Conservation (phyloP, 1,284 basidiomycete genomes). For the Pseudozyma sp. region DNA sequence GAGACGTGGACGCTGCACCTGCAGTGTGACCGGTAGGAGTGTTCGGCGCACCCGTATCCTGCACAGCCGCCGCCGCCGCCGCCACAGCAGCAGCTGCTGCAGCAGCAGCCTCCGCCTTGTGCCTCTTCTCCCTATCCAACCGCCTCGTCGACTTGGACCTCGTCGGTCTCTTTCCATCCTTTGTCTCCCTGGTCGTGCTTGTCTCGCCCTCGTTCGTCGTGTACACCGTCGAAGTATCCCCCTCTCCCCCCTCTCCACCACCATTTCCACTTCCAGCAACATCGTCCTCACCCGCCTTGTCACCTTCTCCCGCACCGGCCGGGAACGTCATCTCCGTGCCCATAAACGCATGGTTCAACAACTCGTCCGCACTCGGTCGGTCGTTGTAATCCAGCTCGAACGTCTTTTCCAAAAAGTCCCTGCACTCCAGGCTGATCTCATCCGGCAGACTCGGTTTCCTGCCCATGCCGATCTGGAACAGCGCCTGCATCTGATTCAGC, state of each 20-base stretch:
- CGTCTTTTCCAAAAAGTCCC: conserved; percentile 60
- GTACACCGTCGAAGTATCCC: conserved; percentile 1
- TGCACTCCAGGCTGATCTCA: conserved; percentile 59
- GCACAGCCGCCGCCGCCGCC: conserved; percentile 4
- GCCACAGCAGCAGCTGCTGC: conserved; percentile 5
- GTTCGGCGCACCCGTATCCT: conserved; percentile 11
- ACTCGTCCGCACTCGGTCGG: conserved; percentile 58
- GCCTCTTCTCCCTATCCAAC: conserved; percentile 37
- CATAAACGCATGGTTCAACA: conserved; percentile 64
- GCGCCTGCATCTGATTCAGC: conserved; percentile 87
- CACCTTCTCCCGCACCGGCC: neutral
- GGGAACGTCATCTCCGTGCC: conserved; percentile 41
- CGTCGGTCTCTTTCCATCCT: conserved; percentile 21
- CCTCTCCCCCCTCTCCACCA: neutral
- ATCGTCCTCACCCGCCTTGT: neutral
- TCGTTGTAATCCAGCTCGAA: conserved; percentile 63
- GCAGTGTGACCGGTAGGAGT: conserved; percentile 18
- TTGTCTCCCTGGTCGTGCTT: conserved; percentile 12
- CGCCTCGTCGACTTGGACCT: conserved; percentile 32
- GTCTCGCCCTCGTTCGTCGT: conserved; percentile 10
- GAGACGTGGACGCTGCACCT: neutral
- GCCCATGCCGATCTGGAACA: conserved; percentile 65
- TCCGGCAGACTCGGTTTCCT: conserved; percentile 59
- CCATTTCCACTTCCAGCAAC: neutral
- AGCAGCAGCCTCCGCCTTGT: conserved; percentile 24